These are phyloP conservation scores for Botryobasidium botryosum DNA, from an alignment of 768 basidiomycete species.

Conservation along the genomic window DNA sequence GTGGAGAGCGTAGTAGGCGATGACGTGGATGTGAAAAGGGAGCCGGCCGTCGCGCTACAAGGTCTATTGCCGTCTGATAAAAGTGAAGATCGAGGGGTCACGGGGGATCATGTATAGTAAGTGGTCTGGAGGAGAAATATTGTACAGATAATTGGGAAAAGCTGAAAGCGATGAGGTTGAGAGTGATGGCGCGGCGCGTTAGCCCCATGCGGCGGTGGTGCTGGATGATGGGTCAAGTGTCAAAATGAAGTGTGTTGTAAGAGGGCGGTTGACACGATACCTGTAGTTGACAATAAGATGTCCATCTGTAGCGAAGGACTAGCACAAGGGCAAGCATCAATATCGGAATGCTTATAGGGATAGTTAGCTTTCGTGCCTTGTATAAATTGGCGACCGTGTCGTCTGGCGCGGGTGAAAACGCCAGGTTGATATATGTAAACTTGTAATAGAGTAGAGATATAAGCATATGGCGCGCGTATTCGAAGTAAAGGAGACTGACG, in stretches of 20 bases:
- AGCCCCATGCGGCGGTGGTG: conserved; percentile 52
- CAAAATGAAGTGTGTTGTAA: not conserved
- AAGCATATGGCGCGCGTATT: not conserved
- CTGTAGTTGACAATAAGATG: conserved; percentile 89
- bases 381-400: conserved; percentile 64
- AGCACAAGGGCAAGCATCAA: not conserved
- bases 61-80: too few species aligned
- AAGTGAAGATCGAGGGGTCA: too few species aligned
- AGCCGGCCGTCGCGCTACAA: too few species aligned
- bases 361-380: conserved; percentile 26
- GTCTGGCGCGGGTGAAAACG: conserved; percentile 71
- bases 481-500: conserved; percentile 29
- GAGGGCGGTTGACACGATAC: conserved; percentile 20
- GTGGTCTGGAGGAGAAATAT: too few species aligned
- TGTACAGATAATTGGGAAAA: too few species aligned
- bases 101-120: too few species aligned
- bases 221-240: conserved; percentile 17
- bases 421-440: conserved; percentile 45
- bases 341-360: not conserved
- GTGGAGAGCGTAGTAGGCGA: too few species aligned
- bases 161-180: too few species aligned
- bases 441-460: conserved; percentile 9
- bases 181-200: too few species aligned
- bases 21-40: too few species aligned
- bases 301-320: conserved; percentile 79